phyloP scores from a whole-genome alignment of 2,329 filamentous ascomycete species.

The Aspergillus sp. region DNA sequence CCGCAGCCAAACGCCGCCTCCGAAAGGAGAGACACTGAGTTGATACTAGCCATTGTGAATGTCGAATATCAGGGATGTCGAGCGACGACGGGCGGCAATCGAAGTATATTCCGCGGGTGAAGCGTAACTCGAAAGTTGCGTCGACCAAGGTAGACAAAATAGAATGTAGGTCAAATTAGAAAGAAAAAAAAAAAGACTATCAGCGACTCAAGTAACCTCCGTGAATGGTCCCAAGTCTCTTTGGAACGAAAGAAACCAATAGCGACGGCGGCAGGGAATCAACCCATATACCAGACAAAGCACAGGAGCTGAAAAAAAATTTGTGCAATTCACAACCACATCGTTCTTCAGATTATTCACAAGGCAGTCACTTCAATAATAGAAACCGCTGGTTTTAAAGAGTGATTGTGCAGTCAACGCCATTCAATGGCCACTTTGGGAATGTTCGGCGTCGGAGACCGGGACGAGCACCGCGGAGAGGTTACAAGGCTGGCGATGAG shows the following conservation, averaged over 20 bases:
- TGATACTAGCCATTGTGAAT: conserved; percentile 28
- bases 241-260: not conserved
- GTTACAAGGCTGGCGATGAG: not conserved
- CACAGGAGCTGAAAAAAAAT: not conserved
- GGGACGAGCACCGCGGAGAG: not conserved
- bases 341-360: not conserved
- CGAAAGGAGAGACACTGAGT: conserved; percentile 26
- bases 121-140: not conserved
- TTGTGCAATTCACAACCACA: not conserved
- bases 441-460: not conserved
- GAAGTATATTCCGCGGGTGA: not conserved
- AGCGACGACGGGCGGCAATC: not conserved
- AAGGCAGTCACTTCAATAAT: not conserved
- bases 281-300: not conserved
- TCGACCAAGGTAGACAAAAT: not conserved
- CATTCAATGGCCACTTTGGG: not conserved
- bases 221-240: not conserved
- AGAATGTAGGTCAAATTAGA: not conserved
- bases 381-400: not conserved
- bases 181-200: not conserved
- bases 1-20: conserved; percentile 38
- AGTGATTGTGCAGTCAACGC: not conserved
- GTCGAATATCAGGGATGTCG: not conserved
- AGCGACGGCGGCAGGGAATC: not conserved
- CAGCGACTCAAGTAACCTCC: not conserved